Evolutionary conservation across 2,329 filamentous ascomycete genomes (phyloP), one percentile per base, ranked within the genome.

Genomic region (Phyllosticta capitalensis): DNA sequence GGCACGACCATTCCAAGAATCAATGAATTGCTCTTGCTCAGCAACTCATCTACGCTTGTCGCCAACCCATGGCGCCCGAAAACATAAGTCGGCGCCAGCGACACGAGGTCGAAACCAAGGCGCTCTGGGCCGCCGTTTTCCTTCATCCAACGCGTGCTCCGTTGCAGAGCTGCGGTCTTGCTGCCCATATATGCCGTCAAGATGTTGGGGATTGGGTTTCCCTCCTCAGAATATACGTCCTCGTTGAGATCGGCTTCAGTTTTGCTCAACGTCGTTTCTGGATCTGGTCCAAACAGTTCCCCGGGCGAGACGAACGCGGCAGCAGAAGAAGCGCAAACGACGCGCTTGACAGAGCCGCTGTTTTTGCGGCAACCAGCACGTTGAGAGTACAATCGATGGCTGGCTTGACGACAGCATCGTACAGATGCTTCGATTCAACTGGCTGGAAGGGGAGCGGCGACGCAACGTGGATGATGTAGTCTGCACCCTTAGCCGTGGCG

Each of bases 401-500:
- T 5, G 62, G 59, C 22, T 30, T 50, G 20, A 60, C 52, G 45
- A 61, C 17, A 10, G 28, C 9, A 17, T 61, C 33, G 1, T 49
- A 45, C 38, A 38, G 22, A 24, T 61, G 53, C 24, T 59, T 56
- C 5, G 56, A 30, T 6, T 53, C 59, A 26, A 21, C 12, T 5
- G 33, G 56, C 19, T 24, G 19, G 14, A 52, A 48, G n/a, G 61
- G 24, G 5, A 64, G 21, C 3, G 63, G 63, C 5, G 63, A 62
- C 0, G 63, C 60, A 17, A 59, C 53, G 50, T 65, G 63, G 26
- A 65, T 60, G 17, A 58, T 61, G 54, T 61, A 62, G 14, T 54
- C 58, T 17, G 51, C 61, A 12, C 58, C 73, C 45, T 68, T 65
- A 19, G 76, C 68, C 1, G 70, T 74, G 19, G 65, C 63, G 63